Evolutionary conservation across 345 rosid species (phyloP), one percentile per base, ranked within the genome.

Genomic region (Kernera saxatilis): DNA sequence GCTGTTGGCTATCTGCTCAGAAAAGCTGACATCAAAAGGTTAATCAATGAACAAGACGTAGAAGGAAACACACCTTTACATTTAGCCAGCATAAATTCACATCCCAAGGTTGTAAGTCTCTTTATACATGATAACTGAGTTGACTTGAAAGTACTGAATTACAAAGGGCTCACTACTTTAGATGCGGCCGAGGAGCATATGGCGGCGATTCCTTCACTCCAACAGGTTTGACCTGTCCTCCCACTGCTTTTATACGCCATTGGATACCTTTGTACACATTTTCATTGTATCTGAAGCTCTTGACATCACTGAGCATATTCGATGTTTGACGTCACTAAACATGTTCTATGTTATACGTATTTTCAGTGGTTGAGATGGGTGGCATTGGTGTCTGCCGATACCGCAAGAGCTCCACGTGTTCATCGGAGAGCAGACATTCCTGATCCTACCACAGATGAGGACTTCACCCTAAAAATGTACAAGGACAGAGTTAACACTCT

Each of bases 1-100:
- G 68, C 57, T 49, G 68, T 70, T 44, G 14, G 19, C 44, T 60
- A 46, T 36, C 27, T 60, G 41, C 60, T 70, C 2, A 48, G 48
- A 25, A 60, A 49, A 25, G 14, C 74, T 45, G 53, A 56, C 27
- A 22, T 59, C 10, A 57, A 39, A 59, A 21, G 25, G 36, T 45
- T 70, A 59, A 58, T 70, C 48, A 70, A 70, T 59, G 67, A 36
- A 21, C 32, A 59, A 70, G 74, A 70, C 4, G 13, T 37, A 14
- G 32, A 50, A 50, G 75, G 75, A 61, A 71, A 71, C 52, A 71
- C 69, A 48, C 69, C 75, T 8, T 39, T 71, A 50, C 75, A 71
- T 71, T 51, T 61, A 50, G 75, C 75, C 25, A 48, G 69, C 66
- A 51, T 61, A 7, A 48, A 40, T 6, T 50, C 50, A 40, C 62